Conservation (phyloP, 2,329 filamentous ascomycete genomes). For the Pseudogymnoascus sp. region DNA sequence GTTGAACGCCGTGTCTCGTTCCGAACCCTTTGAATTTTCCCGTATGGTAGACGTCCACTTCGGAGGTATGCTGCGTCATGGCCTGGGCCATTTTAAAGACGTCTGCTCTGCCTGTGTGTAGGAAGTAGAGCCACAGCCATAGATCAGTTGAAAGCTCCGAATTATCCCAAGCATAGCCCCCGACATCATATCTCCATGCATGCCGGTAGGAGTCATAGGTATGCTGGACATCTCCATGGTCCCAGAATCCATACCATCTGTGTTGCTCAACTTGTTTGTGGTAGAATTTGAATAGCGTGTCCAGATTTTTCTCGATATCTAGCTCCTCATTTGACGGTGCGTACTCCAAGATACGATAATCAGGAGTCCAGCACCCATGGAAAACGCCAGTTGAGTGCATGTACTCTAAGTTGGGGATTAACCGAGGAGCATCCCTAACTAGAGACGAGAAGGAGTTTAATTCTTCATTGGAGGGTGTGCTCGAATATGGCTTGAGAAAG, state of each 20-base stretch:
- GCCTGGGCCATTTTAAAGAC: conserved; percentile 52
- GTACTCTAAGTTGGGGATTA: conserved; percentile 39
- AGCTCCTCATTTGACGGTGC: conserved; percentile 17
- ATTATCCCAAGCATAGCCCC: conserved; percentile 58
- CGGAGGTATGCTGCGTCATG: conserved; percentile 48
- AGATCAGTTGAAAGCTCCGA: conserved; percentile 54
- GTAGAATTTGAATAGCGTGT: conserved; percentile 50
- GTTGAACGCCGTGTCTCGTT: conserved; percentile 54
- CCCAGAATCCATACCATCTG: conserved; percentile 56
- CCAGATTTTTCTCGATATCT: conserved; percentile 43
- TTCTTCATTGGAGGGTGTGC: conserved; percentile 41
- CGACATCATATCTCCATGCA: conserved; percentile 54
- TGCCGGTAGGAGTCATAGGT: conserved; percentile 52
- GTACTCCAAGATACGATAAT: conserved; percentile 23
- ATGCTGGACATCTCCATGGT: conserved; percentile 55
- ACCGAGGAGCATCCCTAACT: conserved; percentile 43
- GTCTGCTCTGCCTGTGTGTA: conserved; percentile 48
- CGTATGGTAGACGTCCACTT: conserved; percentile 54
- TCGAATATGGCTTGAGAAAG: conserved; percentile 42
- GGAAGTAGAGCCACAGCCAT: conserved; percentile 55
- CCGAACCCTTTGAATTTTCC: conserved; percentile 51
- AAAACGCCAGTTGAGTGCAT: conserved; percentile 44
- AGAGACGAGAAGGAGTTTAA: conserved; percentile 37
- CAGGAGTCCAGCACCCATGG: conserved; percentile 45
- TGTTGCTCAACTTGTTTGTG: conserved; percentile 45